Evolutionary conservation across 1,284 basidiomycete genomes (phyloP).

Genomic region (Ganoderma multipileum): DNA sequence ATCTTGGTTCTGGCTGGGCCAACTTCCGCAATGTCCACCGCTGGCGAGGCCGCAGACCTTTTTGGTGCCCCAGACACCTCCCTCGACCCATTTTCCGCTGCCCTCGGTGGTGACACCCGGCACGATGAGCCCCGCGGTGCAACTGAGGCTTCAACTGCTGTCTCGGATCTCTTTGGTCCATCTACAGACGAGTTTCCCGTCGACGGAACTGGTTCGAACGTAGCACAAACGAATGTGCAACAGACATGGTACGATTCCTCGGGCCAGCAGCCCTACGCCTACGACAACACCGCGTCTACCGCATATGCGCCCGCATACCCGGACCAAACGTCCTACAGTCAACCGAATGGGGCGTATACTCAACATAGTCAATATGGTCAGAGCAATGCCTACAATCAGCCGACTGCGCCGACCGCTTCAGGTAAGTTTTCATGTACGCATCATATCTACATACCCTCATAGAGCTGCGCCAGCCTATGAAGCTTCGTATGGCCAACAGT

Average conservation of each 20-base stretch:
- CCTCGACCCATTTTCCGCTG: constrained; percentile 67
- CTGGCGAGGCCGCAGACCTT: constrained; percentile 80
- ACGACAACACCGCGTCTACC: constrained; percentile 22
- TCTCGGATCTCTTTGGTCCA: constrained; percentile 36
- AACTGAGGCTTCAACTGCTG: constrained; percentile 29
- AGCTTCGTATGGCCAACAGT: constrained; percentile 24
- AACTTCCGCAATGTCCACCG: constrained; percentile 55
- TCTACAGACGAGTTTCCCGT: constrained; percentile 26
- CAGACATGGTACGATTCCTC: constrained; percentile 34
- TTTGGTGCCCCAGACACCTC: constrained; percentile 69
- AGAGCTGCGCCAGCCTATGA: constrained; percentile 22
- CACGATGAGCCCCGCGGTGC: constrained; percentile 17
- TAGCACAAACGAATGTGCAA: constrained; percentile 42
- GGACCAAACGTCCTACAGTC: constrained; percentile 21
- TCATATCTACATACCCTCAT: constrained; percentile 2
- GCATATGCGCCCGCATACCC: constrained; percentile 32
- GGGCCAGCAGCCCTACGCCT: constrained; percentile 22
- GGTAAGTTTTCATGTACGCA: constrained; percentile 12
- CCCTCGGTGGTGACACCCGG: constrained; percentile 52
- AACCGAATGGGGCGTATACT: constrained; percentile 27
- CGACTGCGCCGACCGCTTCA: constrained; percentile 13
- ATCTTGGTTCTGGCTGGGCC: constrained; percentile 31
- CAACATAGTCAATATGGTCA: constrained; percentile 25
- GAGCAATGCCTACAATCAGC: constrained; percentile 10
- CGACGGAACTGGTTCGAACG: constrained; percentile 24